Percentiles rank a stretch among this genome's conserved stretches.
Conservation (phyloP, 2,329 filamentous ascomycete genomes). For the Magnaporthiopsis incrustans region DNA sequence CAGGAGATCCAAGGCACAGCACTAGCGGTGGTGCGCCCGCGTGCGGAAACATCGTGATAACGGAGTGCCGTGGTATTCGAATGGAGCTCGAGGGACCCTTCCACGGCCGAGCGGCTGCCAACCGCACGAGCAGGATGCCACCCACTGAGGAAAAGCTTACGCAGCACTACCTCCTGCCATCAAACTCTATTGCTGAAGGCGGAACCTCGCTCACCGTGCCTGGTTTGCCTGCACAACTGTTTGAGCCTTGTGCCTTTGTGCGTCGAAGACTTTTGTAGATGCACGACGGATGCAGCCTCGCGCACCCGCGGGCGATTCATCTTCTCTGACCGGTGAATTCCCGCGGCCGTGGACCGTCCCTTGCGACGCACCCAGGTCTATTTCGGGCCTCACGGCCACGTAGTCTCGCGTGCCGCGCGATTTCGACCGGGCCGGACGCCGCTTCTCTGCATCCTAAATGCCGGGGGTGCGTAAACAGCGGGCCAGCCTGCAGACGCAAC, state of each 20-base stretch:
- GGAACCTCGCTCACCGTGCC: too few species aligned
- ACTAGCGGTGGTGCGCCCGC: not conserved
- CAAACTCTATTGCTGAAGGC: not conserved
- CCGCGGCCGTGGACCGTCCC: not conserved
- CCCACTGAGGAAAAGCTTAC: not conserved
- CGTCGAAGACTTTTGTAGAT: not conserved
- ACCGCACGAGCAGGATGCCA: not conserved
- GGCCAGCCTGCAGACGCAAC: not conserved
- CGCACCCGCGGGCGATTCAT: not conserved
- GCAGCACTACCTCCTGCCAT: not conserved
- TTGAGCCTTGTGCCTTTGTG: not conserved
- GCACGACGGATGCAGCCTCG: not conserved
- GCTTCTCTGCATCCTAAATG: not conserved
- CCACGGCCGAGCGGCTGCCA: not conserved
- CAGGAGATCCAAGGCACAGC: too few species aligned
- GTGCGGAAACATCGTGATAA: not conserved
- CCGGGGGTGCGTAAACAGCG: not conserved
- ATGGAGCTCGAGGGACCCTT: not conserved
- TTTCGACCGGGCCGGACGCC: not conserved
- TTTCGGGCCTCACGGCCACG: not conserved
- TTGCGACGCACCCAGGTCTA: not conserved
- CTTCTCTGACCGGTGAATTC: not conserved
- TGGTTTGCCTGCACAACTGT: not conserved
- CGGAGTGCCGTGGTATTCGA: not conserved
- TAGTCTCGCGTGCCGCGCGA: not conserved